A percentile compares a stretch with the other conserved stretches of the same genome.
Conservation (phyloP, 164 flowering plant genomes). For the Protea cynaroides region DNA sequence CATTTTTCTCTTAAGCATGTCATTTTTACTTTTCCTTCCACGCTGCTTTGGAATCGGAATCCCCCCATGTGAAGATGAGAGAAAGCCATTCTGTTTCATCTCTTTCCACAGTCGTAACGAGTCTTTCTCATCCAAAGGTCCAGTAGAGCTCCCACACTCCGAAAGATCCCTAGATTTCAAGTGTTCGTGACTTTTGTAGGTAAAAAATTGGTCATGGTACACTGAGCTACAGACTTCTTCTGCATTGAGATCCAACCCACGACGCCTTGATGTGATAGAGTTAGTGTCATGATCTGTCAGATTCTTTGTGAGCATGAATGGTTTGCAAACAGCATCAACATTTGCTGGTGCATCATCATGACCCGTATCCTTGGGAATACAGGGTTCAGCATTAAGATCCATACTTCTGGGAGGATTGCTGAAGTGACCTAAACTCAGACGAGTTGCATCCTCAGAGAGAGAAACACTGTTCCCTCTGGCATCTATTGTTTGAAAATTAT, state of each 20-base stretch:
- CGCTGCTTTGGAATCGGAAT: constrained; percentile 61
- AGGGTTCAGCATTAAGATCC: constrained; percentile 33
- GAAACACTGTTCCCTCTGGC: constrained; percentile 11
- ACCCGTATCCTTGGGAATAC: constrained; percentile 1
- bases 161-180: constrained; percentile 41
- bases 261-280: constrained; percentile 19
- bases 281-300: constrained; percentile 8
- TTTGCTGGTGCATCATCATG: constrained; percentile 5
- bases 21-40: constrained; percentile 52
- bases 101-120: constrained; percentile 60
- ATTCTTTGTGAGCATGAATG: constrained; percentile 9
- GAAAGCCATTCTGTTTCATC: constrained; percentile 84
- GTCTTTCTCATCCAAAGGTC: constrained; percentile 51
- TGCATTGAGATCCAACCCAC: constrained; percentile 48
- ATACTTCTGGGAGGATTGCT: constrained; percentile 9
- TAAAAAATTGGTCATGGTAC: constrained; percentile 27
- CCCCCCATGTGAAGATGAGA: constrained; percentile 57
- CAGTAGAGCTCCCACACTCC: constrained; percentile 65
- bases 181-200: constrained; percentile 24
- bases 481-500: constrained; percentile 14
- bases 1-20: constrained; percentile 54
- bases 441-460: constrained; percentile 10
- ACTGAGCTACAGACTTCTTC: constrained; percentile 41
- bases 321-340: constrained; percentile 13
- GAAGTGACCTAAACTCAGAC: constrained; percentile 9